Base-by-base conservation (phyloP, 202 grass and related monocot species). In the Musa balbisiana region DNA sequence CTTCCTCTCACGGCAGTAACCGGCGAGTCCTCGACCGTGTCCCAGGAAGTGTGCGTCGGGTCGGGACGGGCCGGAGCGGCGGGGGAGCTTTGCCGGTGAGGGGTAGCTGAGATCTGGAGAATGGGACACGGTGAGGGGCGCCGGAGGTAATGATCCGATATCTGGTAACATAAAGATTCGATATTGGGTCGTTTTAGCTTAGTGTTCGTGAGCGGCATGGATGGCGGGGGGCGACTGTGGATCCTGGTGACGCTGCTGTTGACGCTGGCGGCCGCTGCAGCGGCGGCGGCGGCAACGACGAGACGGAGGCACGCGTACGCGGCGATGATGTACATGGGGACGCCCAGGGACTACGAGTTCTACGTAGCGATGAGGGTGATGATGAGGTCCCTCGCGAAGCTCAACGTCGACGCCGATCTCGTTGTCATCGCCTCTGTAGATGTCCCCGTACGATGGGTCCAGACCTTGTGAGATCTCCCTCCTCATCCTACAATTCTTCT, bases 311-410 rank as follows among this genome's bases (percentile, higher is more conserved):
- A 70, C 9, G 67, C 67, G 33, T 70, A 70, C 67, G 67, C 67
- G 16, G 67, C 67, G 67, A 70, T 70, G 67, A 70, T 70, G 67
- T 70, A 70, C 43, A 70, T 70, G 67, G 67, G 67, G 33, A 75
- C 54, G 73, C 73, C 55, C 17, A 75, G 53, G 73, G 55, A 59
- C 27, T 75, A 59, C 25, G 23, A 75, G 54, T 56, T 75, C 26
- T 75, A 49, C 49, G 67, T 70, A 17, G 67, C 67, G 67, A 70
- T 49, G 67, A 70, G 67, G 67, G 67, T 70, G 33, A 70, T 70
- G 67, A 70, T 70, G 67, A 70, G 67, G 49, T 70, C 67, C 49
- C 67, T 70, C 0, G 67, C 43, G 67, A 49, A 20, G 67, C 67
- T 70, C 25, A 51, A 51, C 19, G 67, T 70, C 43, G 67, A 70